A percentile compares a stretch with the other conserved stretches of the same genome.
phyloP scores from a whole-genome alignment of 305 asterid genomes.

The Fraxinus platypoda region DNA sequence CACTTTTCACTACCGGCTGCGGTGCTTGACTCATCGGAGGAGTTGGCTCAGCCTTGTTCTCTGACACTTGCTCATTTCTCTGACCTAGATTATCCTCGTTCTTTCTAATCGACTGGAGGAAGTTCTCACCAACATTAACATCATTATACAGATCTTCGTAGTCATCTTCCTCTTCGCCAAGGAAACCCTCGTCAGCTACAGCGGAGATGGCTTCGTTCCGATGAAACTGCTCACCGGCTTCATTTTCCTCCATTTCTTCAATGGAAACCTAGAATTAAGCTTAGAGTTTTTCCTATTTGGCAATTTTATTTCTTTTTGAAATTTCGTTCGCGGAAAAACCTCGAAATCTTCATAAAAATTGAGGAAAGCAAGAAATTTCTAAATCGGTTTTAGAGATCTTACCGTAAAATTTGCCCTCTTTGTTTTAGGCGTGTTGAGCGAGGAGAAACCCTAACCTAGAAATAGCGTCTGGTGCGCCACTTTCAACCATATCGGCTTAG shows the following conservation, averaged over 20 bases:
- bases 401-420: constrained; percentile 20
- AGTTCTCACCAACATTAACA: constrained; percentile 81
- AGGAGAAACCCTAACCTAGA: constrained; percentile 50
- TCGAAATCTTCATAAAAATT: not conserved
- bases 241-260: constrained; percentile 56
- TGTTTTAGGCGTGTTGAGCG: not conserved
- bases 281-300: constrained; percentile 18
- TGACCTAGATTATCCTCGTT: constrained; percentile 49
- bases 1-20: constrained; percentile 35
- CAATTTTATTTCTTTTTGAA: not conserved
- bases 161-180: constrained; percentile 81
- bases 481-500: not conserved
- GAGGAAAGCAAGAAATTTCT: not conserved
- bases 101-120: constrained; percentile 56
- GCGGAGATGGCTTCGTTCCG: constrained; percentile 79
- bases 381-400: constrained; percentile 13
- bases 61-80: constrained; percentile 37
- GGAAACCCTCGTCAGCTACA: constrained; percentile 71
- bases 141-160: constrained; percentile 88
- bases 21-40: constrained; percentile 22
- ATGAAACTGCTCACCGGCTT: constrained; percentile 55
- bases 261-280: constrained; percentile 37
- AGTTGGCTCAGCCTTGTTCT: constrained; percentile 24
- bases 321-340: not conserved
- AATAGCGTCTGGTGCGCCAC: not conserved